Evolutionary conservation across 768 basidiomycete genomes (phyloP), one percentile per base, ranked within the genome.

Genomic region (Panaeolus papilionaceus): DNA sequence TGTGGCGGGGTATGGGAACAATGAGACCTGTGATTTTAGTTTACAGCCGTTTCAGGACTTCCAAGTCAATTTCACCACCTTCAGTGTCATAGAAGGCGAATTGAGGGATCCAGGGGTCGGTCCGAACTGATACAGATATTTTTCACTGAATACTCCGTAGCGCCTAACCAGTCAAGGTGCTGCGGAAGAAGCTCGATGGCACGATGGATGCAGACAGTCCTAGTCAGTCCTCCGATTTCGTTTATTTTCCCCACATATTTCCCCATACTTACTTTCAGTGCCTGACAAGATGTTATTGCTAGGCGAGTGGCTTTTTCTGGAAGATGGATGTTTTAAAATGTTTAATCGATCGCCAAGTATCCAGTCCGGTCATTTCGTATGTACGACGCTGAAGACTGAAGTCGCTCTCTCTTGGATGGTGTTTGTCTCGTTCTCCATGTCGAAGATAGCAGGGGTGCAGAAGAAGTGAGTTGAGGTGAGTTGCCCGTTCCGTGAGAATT

Each of bases 121-220:
- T 16, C 54, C 54, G 54, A 58, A 28, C 14, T 58, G 2, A 28
- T 33, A 16, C 16, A 58, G 54, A 58, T 37, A 58, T 33, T 33
- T 33, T 58, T 58, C 54, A 58, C 14, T 33, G 54, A 7, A 58
- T 12, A 58, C 54, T 58, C 54, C 54, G 54, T 33, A 28, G 54
- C 26, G 54, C 54, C 16, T 33, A 58, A 33, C 20, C 20, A 9
- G 12, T 49, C 47, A 12, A 49, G 20, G 47, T 23, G 20, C 47
- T 49, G 47, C 47, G 47, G 47, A 49, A 23, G 47, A 49, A 49
- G 23, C 23, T 23, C n/a, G 16, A 49, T 49, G 9, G 23, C 2
- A 10, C 47, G 6, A 49, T 42, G 40, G 40, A 42, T 42, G 11
- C 40, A 11, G 40, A 2, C 10, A 45, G 44, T 16, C 49, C 26